Conservation (phyloP, 345 rosid species). For the Populus simonii region DNA sequence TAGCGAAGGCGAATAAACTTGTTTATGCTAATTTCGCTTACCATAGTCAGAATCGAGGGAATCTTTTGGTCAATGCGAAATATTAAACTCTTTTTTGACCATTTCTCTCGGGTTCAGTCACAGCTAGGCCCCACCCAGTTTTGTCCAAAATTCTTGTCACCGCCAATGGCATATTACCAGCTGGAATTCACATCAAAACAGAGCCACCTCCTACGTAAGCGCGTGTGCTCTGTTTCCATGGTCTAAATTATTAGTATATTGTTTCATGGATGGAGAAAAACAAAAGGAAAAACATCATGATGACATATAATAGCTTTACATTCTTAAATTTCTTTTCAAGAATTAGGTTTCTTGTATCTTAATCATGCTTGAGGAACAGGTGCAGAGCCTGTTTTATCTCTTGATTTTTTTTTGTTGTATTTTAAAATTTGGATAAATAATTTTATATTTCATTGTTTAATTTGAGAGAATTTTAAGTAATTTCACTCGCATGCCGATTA, state of each 20-base stretch:
- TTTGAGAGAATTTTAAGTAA: no score
- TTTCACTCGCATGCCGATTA: no score
- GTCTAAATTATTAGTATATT: not conserved
- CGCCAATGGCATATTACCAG: conserved; percentile 29
- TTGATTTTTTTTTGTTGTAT: not conserved
- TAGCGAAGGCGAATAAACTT: no score
- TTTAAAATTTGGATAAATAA: not conserved
- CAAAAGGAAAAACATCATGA: no score
- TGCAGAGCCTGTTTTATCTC: no score
- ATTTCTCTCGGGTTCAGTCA: conserved; percentile 13
- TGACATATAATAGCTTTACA: no score
- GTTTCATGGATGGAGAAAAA: no score
- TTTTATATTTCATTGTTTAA: no score
- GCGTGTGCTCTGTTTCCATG: conserved; percentile 6
- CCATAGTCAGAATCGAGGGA: conserved; percentile 11
- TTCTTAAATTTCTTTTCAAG: no score
- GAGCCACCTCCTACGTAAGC: conserved; percentile 2
- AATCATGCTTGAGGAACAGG: no score
- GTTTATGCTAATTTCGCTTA: no score
- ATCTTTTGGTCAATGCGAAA: conserved; percentile 32
- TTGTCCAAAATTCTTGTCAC: conserved; percentile 26
- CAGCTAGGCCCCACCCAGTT: conserved; percentile 15
- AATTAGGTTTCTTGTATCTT: no score
- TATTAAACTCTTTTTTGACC: conserved; percentile 25
- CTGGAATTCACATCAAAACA: not conserved